Percentiles rank a stretch among this genome's conserved stretches.
These are phyloP conservation scores for Colletotrichum sp. DNA, from an alignment of 2,329 filamentous ascomycete species.

Conservation along the genomic window DNA sequence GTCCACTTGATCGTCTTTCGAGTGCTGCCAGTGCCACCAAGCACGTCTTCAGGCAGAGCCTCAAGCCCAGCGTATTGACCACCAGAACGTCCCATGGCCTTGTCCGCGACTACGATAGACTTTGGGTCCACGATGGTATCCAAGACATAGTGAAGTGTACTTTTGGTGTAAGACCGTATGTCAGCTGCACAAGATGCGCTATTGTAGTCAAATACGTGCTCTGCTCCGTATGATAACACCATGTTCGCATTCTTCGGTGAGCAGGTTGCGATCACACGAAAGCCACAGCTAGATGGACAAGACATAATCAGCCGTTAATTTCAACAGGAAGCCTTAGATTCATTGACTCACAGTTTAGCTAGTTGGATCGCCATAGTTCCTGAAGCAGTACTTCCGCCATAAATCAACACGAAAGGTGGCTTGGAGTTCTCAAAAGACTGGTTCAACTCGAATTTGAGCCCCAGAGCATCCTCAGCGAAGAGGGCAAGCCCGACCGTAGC, in stretches of 20 bases:
- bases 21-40: not conserved
- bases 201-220: constrained; percentile 49
- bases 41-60: not conserved
- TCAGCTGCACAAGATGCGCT: constrained; percentile 33
- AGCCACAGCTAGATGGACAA: constrained; percentile 31
- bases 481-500: constrained; percentile 30
- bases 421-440: constrained; percentile 21
- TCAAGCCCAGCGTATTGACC: constrained; percentile 42
- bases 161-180: constrained; percentile 41
- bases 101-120: constrained; percentile 40
- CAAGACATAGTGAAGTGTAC: constrained; percentile 40
- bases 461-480: constrained; percentile 29
- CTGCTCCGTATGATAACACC: constrained; percentile 45
- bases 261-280: constrained; percentile 46
- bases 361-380: constrained; percentile 51
- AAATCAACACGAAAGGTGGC: constrained; percentile 41
- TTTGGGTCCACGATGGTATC: constrained; percentile 44
- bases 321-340: not conserved
- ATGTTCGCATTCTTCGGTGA: constrained; percentile 46
- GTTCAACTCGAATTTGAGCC: constrained; percentile 19
- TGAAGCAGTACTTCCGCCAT: constrained; percentile 46
- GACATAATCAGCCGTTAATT: not conserved
- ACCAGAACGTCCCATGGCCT: constrained; percentile 38
- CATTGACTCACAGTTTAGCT: constrained; percentile 27
- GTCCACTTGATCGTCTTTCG: not conserved